Evolutionary conservation across 108 stramenopile genomes (phyloP), one percentile per base, ranked within the genome.

Genomic region (Chaetoceros tenuissimus): DNA sequence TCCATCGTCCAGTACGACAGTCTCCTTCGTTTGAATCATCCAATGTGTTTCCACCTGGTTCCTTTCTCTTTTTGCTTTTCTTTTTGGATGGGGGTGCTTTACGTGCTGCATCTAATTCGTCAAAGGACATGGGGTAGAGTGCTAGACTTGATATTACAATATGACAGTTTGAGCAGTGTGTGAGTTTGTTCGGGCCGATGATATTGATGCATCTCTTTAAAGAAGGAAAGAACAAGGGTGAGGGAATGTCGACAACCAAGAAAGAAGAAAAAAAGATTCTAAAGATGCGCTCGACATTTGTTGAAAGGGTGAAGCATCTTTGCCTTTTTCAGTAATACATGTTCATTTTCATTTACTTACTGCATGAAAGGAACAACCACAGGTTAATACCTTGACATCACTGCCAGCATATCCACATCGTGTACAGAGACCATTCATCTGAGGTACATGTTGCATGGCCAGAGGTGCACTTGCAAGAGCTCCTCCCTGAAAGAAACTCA

Each of bases 61-160:
- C 64, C 31, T 77, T 53, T 51, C 61, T 57, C 75, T 81, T 64
- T 40, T 40, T 40, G 13, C 34, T 40, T 40, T 13, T 40, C 13
- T 40, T 40, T 40, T 40, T 40, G 8, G 34, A 13, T 5, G 34
- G 34, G 5, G 5, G 8, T 40, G 5, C 13, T 55, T 65, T 63
- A 23, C 68, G 62, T 19, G 90, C 84, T 21, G 85, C 86, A 56
- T 92, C 90, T 17, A 87, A 68, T 53, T 92, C 90, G 20, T 63
- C 64, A 57, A 92, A 92, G 43, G 80, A 80, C 90, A 92, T 92
- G 57, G 86, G 85, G 30, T 87, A 73, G 28, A 92, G 77, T 31
- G 67, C 64, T 2, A 92, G 44, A 1, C 77, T 75, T 13, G 64
- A 51, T 0, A 67, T 63, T 18, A 71, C 50, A 23, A 60, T 26